Base-by-base conservation (phyloP, 345 rosid species). In the Moricandia arvensis region DNA sequence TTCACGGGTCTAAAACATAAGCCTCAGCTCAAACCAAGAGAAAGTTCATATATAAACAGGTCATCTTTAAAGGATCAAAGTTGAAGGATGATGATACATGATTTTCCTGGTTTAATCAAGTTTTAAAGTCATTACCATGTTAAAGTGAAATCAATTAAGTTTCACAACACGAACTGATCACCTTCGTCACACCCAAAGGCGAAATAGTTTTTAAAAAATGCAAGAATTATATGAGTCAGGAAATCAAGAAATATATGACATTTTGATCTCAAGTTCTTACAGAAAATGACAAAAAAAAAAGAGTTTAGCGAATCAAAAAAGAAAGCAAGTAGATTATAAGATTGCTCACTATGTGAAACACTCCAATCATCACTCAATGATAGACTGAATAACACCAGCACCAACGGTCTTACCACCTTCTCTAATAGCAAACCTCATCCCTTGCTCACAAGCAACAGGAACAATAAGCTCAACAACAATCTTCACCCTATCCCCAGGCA, bases 381-480 rank as follows among this genome's bases (percentile, higher is more conserved):
- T 92, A 38, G 95, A 67, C 86, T 86, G 89, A 83, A 96, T 93
- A 63, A 93, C 99, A 65, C 95, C 95, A 10, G 98, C 99, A 33
- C 96, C 99, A 55, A 93, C 93, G 35, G 97, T 93, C 89, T 86
- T 91, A 21, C 98, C 99, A 70, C 94, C 99, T 83, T 95, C 97
- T 81, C 96, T 82, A 72, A 96, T 90, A 30, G 99, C 98, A 86
- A 96, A 91, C 84, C 97, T 83, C 98, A 90, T 92, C 7, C 99
- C 97, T 83, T 85, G 93, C 72, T 93, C 94, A 81, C 93, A 93
- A 82, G 97, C 96, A 63, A 93, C 94, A 0, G 97, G 98, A 86
- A 90, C 75, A 68, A 89, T 89, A 49, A 96, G 96, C 82, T 93
- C 98, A 31, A 96, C 94, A 37, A 87, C 85, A 83, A 91, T 89